Evolutionary conservation across 73 alveolate genomes (phyloP), one percentile per base, ranked within the genome.

Genomic region (Breviolum minutum): DNA sequence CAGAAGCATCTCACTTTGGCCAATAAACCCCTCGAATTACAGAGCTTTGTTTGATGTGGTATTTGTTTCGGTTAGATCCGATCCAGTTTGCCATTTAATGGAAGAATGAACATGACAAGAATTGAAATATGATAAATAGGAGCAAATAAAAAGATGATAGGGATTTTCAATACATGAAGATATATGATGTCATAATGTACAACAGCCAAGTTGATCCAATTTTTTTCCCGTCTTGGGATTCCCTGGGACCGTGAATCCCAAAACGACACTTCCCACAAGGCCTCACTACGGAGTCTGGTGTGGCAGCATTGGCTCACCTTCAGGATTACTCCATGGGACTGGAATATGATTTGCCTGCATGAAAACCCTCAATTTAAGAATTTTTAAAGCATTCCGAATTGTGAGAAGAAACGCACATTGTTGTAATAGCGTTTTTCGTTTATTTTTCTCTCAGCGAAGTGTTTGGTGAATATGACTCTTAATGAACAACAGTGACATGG

Each of bases 301-400:
- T 83, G 71, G 71, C 92, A 83, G 92, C 76, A 9, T 61, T 83
- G 71, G 92, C 48, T 20, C 76, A 22, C 92, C 92, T 83, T 5
- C 92, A 83, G 92, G 92, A 24, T 40, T 40, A 40, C 54, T 40
- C 3, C 54, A 40, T 40, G 54, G 54, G 54, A 40, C 54, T 40
- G 54, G 54, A 40, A 40, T 40, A 40, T n/a, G n/a, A n/a, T 40
- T 40, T 40, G 3, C 54, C 54, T 40, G 3, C 54, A 40, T 40
- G 54, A 40, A 40, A 40, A 40, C 54, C 54, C 0, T 40, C 54
- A 40, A 40, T 40, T 40, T 40, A 40, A 40, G 54, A 0, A n/a
- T n/a, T 40, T 40, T 40, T 40, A 2, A 40, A 40, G 54, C 54
- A 40, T 40, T 40, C 54, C 54, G 54, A 40, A 40, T 40, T 40